Evolutionary conservation across 1,284 basidiomycete genomes (phyloP).

Genomic region (Fomes fomentarius): DNA sequence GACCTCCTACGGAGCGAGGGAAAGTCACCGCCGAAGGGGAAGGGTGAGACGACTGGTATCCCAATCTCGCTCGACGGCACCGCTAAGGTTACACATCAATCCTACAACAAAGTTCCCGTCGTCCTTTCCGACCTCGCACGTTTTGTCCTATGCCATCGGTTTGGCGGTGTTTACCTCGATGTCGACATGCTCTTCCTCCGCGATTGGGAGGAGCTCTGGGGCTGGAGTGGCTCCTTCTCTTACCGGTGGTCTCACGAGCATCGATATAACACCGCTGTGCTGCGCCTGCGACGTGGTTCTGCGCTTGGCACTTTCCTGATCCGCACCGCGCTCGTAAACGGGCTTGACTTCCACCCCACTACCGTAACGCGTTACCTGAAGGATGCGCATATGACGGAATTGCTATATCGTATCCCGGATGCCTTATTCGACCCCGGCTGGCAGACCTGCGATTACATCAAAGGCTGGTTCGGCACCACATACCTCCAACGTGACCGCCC

Average conservation of each 20-base stretch:
- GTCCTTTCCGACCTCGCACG: conserved; percentile 73
- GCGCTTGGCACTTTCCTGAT: conserved; percentile 69
- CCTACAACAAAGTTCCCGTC: conserved; percentile 67
- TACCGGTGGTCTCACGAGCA: conserved; percentile 70
- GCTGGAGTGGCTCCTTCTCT: conserved; percentile 70
- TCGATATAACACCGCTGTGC: conserved; percentile 72
- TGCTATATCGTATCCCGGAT: conserved; percentile 67
- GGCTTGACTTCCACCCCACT: conserved; percentile 74
- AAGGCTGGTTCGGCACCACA: conserved; percentile 36
- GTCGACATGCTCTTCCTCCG: conserved; percentile 73
- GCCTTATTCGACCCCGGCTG: conserved; percentile 73
- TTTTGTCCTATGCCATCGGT: conserved; percentile 70
- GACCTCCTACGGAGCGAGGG: conserved; percentile 67
- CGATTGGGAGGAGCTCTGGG: conserved; percentile 77
- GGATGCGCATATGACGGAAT: conserved; percentile 61
- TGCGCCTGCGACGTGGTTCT: conserved; percentile 64
- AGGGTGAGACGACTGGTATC: conserved; percentile 29
- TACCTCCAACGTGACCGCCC: conserved; percentile 67
- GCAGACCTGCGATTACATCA: conserved; percentile 49
- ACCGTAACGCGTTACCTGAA: conserved; percentile 63
- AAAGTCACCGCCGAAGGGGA: conserved; percentile 45
- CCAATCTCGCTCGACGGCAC: conserved; percentile 21
- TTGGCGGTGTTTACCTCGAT: conserved; percentile 72
- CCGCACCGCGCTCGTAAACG: conserved; percentile 67
- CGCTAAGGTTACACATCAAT: conserved; percentile 30